Evolutionary conservation across 805 yeast species (phyloP).

Genomic region (Blastobotrys chiropterorum): DNA sequence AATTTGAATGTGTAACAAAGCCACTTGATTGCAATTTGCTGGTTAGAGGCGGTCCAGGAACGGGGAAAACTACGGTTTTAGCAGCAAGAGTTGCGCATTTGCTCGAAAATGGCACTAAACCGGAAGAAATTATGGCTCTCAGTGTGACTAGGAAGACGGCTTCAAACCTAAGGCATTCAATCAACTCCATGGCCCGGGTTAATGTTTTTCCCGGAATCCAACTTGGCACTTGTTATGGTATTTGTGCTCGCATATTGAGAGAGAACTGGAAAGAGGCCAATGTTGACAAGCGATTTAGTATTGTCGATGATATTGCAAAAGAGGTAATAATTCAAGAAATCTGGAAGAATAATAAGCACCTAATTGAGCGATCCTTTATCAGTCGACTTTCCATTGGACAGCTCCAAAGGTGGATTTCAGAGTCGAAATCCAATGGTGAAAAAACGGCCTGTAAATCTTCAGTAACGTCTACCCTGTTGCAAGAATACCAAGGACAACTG

Average conservation of each 20-base stretch:
- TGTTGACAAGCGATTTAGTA: neutral
- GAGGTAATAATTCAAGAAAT: neutral
- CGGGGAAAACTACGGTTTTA: neutral
- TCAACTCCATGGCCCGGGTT: neutral
- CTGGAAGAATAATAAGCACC: neutral
- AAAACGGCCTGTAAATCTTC: neutral
- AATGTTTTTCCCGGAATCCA: neutral
- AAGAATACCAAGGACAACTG: neutral
- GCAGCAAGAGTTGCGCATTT: neutral
- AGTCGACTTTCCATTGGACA: neutral
- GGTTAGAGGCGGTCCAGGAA: neutral
- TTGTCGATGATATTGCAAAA: neutral
- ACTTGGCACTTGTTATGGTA: neutral
- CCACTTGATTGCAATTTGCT: neutral
- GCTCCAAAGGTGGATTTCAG: neutral
- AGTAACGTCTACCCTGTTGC: neutral
- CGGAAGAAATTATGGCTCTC: neutral
- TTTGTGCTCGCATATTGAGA: neutral
- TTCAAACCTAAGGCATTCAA: neutral
- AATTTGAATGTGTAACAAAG: neutral
- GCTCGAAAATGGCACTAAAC: neutral
- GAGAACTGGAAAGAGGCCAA: neutral
- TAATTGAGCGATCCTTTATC: neutral
- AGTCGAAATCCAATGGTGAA: neutral
- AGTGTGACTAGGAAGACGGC: neutral